These are phyloP conservation scores for Jaenimonas drosophilae DNA, from an alignment of 208 protist genomes.

Conservation along the genomic window DNA sequence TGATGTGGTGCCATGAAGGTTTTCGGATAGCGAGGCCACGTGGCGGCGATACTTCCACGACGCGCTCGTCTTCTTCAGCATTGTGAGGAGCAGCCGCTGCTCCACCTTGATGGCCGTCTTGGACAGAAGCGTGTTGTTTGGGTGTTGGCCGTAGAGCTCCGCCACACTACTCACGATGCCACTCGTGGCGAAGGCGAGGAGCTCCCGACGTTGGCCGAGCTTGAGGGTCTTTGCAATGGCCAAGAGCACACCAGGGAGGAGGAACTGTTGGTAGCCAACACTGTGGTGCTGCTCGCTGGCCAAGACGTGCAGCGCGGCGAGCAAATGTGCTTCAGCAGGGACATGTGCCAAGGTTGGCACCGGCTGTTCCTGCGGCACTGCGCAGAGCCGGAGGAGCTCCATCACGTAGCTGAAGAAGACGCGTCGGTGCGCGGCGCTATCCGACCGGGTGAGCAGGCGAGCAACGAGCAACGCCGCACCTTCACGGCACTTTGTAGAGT, in stretches of 20 bases:
- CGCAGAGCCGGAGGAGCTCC: slow-evolving; percentile 14
- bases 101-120: slow-evolving; percentile 86
- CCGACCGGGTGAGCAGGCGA: slow-evolving; percentile 85
- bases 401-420: slow-evolving; percentile 57
- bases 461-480: slow-evolving; percentile 85
- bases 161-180: slow-evolving; percentile 32
- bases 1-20: slow-evolving; percentile 23
- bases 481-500: slow-evolving; percentile 86
- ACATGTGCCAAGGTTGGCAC: background rate
- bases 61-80: slow-evolving; percentile 71
- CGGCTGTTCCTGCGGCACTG: background rate
- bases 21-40: slow-evolving; percentile 51
- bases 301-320: background rate
- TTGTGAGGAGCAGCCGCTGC: slow-evolving; percentile 86
- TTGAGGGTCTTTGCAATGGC: slow-evolving; percentile 90
- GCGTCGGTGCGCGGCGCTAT: slow-evolving; percentile 52
- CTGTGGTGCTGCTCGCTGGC: background rate
- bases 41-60: slow-evolving; percentile 90
- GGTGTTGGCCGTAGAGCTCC: slow-evolving; percentile 13
- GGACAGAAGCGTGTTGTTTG: slow-evolving; percentile 55
- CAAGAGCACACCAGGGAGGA: slow-evolving; percentile 73
- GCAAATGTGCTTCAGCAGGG: background rate
- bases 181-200: slow-evolving; percentile 41
- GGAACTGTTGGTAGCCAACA: slow-evolving; percentile 3
- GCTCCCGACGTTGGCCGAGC: slow-evolving; percentile 79